These are phyloP conservation scores for Colletotrichum sp. DNA, from an alignment of 2,329 filamentous ascomycete species.

Conservation along the genomic window DNA sequence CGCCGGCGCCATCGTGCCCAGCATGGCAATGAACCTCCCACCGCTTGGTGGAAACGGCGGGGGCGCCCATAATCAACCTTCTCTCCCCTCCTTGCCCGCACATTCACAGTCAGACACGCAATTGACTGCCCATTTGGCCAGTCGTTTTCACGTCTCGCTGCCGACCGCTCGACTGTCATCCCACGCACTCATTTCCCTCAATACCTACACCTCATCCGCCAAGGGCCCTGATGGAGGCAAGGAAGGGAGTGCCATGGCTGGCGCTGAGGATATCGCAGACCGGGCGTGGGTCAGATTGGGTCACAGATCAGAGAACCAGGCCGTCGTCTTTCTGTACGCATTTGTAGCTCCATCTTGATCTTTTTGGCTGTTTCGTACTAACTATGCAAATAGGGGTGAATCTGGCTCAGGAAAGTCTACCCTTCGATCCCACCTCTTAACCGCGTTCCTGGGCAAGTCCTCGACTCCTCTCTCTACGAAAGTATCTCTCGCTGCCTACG, in stretches of 20 bases:
- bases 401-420: slow-evolving; percentile 97
- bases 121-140: slow-evolving; percentile 81
- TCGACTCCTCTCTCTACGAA: slow-evolving; percentile 93
- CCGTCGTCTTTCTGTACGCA: slow-evolving; percentile 86
- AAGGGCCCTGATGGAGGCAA: slow-evolving; percentile 90
- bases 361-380: not conserved
- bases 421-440: slow-evolving; percentile 84
- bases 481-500: slow-evolving; percentile 89
- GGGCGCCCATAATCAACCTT: slow-evolving; percentile 80
- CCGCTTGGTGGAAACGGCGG: slow-evolving; percentile 52
- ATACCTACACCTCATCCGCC: slow-evolving; percentile 90
- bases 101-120: slow-evolving; percentile 82
- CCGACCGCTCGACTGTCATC: slow-evolving; percentile 90
- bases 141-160: slow-evolving; percentile 88
- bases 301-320: slow-evolving; percentile 90
- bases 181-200: slow-evolving; percentile 88
- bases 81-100: slow-evolving; percentile 84
- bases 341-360: not conserved
- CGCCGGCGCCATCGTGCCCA: slow-evolving; percentile 33
- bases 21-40: slow-evolving; percentile 66
- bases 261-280: slow-evolving; percentile 89
- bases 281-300: slow-evolving; percentile 86
- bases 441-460: slow-evolving; percentile 85
- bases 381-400: slow-evolving; percentile 71
- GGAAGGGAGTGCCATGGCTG: slow-evolving; percentile 89